phyloP scores from a whole-genome alignment of 1,139 yeast species.

The Geotrichum siamense region DNA sequence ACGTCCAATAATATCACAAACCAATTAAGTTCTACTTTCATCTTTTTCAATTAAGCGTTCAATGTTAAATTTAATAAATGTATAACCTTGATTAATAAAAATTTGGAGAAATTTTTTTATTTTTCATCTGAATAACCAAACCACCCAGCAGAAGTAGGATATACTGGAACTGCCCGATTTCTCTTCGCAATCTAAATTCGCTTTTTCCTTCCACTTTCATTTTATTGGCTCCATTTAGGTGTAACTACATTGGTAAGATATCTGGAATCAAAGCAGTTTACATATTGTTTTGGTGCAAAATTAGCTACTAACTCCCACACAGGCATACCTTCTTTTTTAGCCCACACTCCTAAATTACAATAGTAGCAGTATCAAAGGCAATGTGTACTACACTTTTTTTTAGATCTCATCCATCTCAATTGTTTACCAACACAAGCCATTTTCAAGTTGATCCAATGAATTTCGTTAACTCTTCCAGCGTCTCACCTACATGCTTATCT shows the following conservation, averaged over 20 bases:
- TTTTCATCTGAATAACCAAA: constrained; percentile 40
- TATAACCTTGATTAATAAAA: constrained; percentile 37
- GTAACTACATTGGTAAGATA: constrained; percentile 39
- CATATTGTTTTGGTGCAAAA: constrained; percentile 40
- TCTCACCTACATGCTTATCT: constrained; percentile 30
- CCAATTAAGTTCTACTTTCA: constrained; percentile 34
- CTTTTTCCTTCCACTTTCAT: constrained; percentile 32
- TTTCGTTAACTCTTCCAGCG: constrained; percentile 31
- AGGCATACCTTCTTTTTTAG: constrained; percentile 35
- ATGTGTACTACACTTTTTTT: constrained; percentile 38
- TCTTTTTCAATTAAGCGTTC: constrained; percentile 38
- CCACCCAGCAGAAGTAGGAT: constrained; percentile 44
- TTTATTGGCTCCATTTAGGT: constrained; percentile 34
- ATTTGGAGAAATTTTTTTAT: constrained; percentile 33
- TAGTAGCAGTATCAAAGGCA: constrained; percentile 34
- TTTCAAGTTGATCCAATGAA: constrained; percentile 39
- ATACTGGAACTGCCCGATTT: constrained; percentile 40
- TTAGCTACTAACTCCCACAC: constrained; percentile 39
- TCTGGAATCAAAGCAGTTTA: constrained; percentile 40
- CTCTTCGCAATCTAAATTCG: constrained; percentile 34
- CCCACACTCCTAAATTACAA: constrained; percentile 41
- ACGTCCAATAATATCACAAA: constrained; percentile 38
- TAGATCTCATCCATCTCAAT: constrained; percentile 40
- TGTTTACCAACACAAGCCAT: constrained; percentile 36
- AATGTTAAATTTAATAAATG: constrained; percentile 39